Evolutionary conservation across 2,329 filamentous ascomycete genomes (phyloP).

Genomic region (Colletotrichum sp.): DNA sequence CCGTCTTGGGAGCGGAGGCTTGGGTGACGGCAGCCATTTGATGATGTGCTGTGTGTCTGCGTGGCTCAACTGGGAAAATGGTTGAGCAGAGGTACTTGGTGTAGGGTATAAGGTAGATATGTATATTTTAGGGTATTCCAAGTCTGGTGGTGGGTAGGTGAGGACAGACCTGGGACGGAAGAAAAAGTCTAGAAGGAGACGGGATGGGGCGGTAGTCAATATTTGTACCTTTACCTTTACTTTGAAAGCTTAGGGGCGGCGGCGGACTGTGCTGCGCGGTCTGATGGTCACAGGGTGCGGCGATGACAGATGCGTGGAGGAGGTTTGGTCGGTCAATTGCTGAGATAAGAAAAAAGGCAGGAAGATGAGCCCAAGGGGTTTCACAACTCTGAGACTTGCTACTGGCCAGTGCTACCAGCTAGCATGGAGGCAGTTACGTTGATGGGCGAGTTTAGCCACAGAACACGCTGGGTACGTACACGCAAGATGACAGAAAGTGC

Average conservation of each 20-base stretch:
- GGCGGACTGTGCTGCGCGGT: slow-evolving; percentile 12
- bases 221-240: slow-evolving; percentile 14
- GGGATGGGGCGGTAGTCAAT: slow-evolving; percentile 12
- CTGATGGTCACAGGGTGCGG: slow-evolving; percentile 20
- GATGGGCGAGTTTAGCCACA: background rate
- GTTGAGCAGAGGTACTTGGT: background rate
- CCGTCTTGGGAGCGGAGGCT: slow-evolving; percentile 30
- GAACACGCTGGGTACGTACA: background rate
- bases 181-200: slow-evolving; percentile 12
- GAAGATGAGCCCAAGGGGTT: slow-evolving; percentile 1
- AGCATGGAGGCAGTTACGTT: background rate
- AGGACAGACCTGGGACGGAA: slow-evolving; percentile 12
- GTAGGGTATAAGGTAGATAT: background rate
- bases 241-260: background rate
- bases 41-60: background rate
- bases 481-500: background rate
- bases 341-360: slow-evolving; percentile 18
- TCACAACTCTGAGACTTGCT: slow-evolving; percentile 14
- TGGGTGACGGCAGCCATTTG: slow-evolving; percentile 40
- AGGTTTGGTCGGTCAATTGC: slow-evolving; percentile 5
- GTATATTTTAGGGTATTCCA: background rate
- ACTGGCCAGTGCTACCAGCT: background rate
- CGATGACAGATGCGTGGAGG: slow-evolving; percentile 18
- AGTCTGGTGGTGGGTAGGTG: slow-evolving; percentile 5
- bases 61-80: background rate